These are phyloP conservation scores for Auricularia sp. DNA, from an alignment of 768 basidiomycete genomes.

Conservation along the genomic window DNA sequence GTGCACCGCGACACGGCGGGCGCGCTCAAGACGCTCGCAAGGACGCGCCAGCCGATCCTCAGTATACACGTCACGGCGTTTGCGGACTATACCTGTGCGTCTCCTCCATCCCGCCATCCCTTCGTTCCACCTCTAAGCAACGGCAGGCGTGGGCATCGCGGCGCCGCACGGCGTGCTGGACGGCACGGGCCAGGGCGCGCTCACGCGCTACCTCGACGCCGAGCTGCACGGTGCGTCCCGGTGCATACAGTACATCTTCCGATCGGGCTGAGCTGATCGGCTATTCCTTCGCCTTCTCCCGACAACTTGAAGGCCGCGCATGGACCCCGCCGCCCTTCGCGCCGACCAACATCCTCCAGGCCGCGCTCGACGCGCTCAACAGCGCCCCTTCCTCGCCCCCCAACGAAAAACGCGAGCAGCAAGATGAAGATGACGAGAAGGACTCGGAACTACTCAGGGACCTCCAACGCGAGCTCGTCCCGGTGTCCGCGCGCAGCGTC, in stretches of 20 bases:
- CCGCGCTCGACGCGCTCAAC: not conserved
- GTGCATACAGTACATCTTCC: too few relatives aligned
- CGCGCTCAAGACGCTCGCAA: not conserved
- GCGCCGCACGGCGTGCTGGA: not conserved
- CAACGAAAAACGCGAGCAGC: not conserved
- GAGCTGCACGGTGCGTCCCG: too few relatives aligned
- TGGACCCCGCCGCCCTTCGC: not conserved
- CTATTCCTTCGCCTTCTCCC: too few relatives aligned
- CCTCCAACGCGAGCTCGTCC: not conserved
- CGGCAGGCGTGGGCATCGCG: not conserved
- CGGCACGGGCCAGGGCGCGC: not conserved
- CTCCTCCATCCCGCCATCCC: not conserved
- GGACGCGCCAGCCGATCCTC: not conserved
- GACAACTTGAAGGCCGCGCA: not conserved
- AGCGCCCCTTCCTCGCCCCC: not conserved
- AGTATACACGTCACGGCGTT: not conserved
- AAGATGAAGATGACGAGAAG: not conserved
- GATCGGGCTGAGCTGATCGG: too few relatives aligned
- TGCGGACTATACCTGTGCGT: not conserved
- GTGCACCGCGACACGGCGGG: not conserved
- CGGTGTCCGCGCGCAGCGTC: not conserved
- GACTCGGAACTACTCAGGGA: not conserved
- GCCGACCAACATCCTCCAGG: not conserved
- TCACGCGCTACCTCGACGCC: too few relatives aligned
- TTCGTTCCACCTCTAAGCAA: too few relatives aligned